Evolutionary conservation across 2,329 filamentous ascomycete genomes (phyloP).

Genomic region (Epichloe baconii): DNA sequence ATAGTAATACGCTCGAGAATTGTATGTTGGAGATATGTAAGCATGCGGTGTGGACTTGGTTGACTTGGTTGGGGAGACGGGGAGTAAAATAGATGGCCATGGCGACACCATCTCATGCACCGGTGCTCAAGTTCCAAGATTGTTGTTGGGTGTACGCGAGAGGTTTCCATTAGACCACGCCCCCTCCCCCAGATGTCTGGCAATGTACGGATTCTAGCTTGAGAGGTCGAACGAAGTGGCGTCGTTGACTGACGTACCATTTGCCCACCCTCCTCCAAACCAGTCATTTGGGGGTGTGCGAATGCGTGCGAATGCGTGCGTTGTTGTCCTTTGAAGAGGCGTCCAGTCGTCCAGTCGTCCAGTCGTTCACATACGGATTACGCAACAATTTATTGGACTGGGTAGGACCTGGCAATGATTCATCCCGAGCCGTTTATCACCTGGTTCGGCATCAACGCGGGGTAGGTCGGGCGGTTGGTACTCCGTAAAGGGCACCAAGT

Average conservation of each 20-base stretch:
- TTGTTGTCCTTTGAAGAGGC: background rate
- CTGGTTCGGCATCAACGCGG: no score
- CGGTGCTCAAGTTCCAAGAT: background rate
- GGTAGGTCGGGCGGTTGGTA: no score
- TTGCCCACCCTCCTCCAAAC: conserved; percentile 3
- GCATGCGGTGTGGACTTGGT: background rate
- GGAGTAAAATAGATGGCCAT: background rate
- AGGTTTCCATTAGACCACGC: background rate
- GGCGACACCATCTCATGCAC: background rate
- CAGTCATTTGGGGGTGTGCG: background rate
- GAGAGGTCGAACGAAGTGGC: background rate
- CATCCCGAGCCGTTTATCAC: no score
- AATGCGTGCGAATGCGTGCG: background rate
- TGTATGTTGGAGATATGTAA: background rate
- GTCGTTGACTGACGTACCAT: background rate
- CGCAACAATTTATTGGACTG: no score
- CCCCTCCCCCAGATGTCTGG: background rate
- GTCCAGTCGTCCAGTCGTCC: no score
- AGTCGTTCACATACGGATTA: no score
- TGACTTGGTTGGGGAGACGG: background rate
- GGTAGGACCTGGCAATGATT: no score
- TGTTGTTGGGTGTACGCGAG: background rate
- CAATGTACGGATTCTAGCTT: background rate
- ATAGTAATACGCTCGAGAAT: background rate
- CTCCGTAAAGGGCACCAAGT: no score